Percentiles rank a stretch among this genome's conserved stretches.
Conservation (phyloP, 176 grass and related monocot genomes). For the Carex kokanica region DNA sequence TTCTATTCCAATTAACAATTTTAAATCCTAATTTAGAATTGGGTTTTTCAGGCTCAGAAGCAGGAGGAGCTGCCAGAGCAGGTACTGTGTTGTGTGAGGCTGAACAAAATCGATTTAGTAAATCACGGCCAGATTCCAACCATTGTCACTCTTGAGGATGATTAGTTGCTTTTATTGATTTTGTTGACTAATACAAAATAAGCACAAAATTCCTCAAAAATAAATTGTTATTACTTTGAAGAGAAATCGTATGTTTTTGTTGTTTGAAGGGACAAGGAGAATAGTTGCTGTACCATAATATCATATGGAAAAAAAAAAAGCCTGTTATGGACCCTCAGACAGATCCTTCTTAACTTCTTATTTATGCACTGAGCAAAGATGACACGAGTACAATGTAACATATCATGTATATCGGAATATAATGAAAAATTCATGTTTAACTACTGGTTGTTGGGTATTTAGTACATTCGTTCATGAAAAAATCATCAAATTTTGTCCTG, state of each 20-base stretch:
- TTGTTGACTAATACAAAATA: background rate
- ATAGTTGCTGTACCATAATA: slow-evolving; percentile 19
- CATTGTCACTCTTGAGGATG: slow-evolving; percentile 53
- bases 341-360: background rate
- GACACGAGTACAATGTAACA: background rate
- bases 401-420: background rate
- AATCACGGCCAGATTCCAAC: slow-evolving; percentile 80
- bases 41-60: slow-evolving; percentile 68
- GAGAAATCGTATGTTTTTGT: background rate
- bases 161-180: slow-evolving; percentile 29
- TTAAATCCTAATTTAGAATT: background rate
- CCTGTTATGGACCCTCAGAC: slow-evolving; percentile 7
- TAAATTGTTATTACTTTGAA: background rate
- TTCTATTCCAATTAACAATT: background rate
- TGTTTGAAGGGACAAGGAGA: slow-evolving; percentile 10
- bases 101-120: slow-evolving; percentile 88
- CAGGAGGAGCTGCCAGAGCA: slow-evolving; percentile 92
- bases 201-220: background rate
- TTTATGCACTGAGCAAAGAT: background rate
- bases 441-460: background rate
- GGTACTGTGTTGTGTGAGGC: slow-evolving; percentile 76
- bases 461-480: too few species aligned
- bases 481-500: too few species aligned
- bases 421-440: background rate
- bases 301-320: background rate